Evolutionary conservation across 116 monocot species (phyloP).

Genomic region (Iris pallida): DNA sequence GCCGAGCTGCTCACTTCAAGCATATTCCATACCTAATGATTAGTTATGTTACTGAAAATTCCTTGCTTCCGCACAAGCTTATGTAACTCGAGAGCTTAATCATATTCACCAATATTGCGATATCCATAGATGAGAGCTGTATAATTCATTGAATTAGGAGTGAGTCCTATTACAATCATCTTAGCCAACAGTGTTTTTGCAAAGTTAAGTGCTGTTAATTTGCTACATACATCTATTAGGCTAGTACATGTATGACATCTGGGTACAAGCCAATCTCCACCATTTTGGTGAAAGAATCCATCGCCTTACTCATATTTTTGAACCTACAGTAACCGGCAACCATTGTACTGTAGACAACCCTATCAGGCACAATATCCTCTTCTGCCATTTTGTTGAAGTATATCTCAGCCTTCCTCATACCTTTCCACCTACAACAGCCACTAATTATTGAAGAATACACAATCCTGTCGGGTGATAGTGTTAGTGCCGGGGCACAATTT

Average conservation of each 20-base stretch:
- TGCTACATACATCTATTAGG: slow-evolving; percentile 34
- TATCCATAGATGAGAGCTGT: slow-evolving; percentile 44
- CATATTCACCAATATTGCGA: slow-evolving; percentile 24
- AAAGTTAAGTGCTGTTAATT: slow-evolving; percentile 24
- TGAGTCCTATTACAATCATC: slow-evolving; percentile 28
- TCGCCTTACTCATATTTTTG: slow-evolving; percentile 28
- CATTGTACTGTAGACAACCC: slow-evolving; percentile 25
- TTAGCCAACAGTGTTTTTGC: slow-evolving; percentile 25
- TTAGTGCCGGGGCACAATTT: no score
- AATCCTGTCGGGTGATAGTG: slow-evolving; percentile 10
- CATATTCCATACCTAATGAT: not conserved
- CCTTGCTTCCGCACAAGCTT: slow-evolving; percentile 32
- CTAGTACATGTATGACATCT: slow-evolving; percentile 47
- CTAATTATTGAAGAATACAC: slow-evolving; percentile 22
- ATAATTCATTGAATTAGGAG: slow-evolving; percentile 44
- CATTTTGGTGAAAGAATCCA: slow-evolving; percentile 30
- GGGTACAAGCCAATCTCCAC: slow-evolving; percentile 18
- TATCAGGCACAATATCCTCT: slow-evolving; percentile 16
- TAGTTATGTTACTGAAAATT: slow-evolving; percentile 1
- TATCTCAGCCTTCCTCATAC: not conserved
- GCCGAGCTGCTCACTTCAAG: no score
- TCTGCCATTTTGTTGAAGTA: not conserved
- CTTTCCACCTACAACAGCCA: slow-evolving; percentile 15
- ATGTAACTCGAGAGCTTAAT: slow-evolving; percentile 30
- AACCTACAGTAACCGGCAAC: slow-evolving; percentile 32